Conservation (phyloP, 108 stramenopile genomes). For the Cyclotella baltica region DNA sequence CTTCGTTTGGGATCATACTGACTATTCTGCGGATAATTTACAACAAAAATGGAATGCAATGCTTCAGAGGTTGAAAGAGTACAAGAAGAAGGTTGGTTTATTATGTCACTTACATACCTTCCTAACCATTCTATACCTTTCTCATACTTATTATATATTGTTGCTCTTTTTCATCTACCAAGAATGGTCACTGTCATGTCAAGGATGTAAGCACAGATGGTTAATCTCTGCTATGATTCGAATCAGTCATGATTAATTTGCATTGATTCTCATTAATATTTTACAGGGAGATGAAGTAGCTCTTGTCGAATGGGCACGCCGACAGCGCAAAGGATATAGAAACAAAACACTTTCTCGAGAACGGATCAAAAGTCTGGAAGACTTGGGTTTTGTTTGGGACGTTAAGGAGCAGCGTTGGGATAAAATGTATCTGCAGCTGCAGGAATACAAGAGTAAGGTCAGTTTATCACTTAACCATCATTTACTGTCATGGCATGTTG, state of each 20-base stretch:
- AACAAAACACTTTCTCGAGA: background rate
- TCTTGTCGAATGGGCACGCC: background rate
- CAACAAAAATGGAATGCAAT: background rate
- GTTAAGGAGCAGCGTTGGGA: background rate
- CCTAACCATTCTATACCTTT: background rate
- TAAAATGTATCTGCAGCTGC: background rate
- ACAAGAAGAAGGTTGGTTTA: background rate
- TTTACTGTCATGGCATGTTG: too few relatives aligned
- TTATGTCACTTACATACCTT: constrained; percentile 1
- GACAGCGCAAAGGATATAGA: background rate
- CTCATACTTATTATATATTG: background rate
- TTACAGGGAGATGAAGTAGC: too few relatives aligned
- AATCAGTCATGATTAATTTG: background rate
- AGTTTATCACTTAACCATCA: too few relatives aligned
- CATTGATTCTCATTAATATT: background rate
- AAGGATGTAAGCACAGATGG: background rate
- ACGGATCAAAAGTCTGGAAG: background rate
- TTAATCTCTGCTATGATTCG: background rate
- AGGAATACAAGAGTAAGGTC: background rate
- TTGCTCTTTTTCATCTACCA: background rate
- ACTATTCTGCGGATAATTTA: too few relatives aligned
- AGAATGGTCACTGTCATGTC: background rate
- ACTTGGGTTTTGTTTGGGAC: background rate
- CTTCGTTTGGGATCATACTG: background rate
- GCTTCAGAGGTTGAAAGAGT: background rate